These are phyloP conservation scores for Colletotrichum aenigma DNA, from an alignment of 2,329 filamentous ascomycete species.

Conservation along the genomic window DNA sequence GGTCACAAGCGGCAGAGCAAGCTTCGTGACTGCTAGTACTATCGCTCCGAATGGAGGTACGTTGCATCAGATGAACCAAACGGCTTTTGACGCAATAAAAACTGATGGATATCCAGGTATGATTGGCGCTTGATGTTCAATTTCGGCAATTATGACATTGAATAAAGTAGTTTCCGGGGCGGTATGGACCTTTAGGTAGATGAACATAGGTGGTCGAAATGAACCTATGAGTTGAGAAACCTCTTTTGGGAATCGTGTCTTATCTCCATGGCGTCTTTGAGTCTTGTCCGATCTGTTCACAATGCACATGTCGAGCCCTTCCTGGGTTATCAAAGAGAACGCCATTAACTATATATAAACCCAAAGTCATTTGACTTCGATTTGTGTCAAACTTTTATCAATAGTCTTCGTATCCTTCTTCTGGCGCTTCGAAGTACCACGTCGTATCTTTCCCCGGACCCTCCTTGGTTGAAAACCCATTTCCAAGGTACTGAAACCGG, in stretches of 20 bases:
- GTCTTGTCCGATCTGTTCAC: not conserved
- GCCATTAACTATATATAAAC: not conserved
- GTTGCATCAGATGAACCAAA: accelerated
- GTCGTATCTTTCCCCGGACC: not conserved
- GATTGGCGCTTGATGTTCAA: not conserved
- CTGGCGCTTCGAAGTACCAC: not conserved
- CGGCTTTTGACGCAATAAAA: not conserved
- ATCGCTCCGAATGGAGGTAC: not conserved
- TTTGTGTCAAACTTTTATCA: not conserved
- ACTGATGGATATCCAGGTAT: not conserved
- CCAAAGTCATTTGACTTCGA: not conserved
- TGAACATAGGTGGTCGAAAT: not conserved
- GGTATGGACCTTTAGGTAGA: not conserved
- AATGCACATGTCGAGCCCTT: not conserved
- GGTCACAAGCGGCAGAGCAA: not conserved
- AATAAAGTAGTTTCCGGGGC: not conserved
- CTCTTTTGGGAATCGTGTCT: not conserved
- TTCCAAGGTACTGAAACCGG: not conserved
- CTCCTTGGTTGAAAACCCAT: not conserved
- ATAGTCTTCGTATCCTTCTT: not conserved
- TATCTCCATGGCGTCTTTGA: not conserved
- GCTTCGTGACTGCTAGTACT: not conserved
- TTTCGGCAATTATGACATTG: accelerated
- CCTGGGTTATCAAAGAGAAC: not conserved
- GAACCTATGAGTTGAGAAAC: not conserved